Evolutionary conservation across 2,329 filamentous ascomycete species (phyloP), one percentile per base, ranked within the genome.

Genomic region (Apiospora hydei): DNA sequence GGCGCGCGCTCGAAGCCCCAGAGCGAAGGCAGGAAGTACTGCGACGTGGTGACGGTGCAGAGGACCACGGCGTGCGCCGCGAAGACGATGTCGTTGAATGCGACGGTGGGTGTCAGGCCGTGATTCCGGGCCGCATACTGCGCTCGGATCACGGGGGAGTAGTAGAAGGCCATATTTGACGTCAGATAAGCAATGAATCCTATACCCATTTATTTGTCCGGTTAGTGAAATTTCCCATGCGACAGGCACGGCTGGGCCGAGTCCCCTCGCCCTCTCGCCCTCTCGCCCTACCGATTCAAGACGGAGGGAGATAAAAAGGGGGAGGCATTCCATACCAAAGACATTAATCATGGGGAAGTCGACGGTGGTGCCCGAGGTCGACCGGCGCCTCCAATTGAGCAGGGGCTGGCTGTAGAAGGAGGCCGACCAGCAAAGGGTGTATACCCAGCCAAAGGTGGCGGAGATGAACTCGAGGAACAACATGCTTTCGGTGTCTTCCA

Each of bases 401-500:
- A 97, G 83, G 8, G 93, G 90, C 81, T 98, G 96, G 1, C 96
- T 95, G 81, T 98, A 98, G 84, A 98, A 98, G 21, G 94, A 97
- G 21, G 92, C 84, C 16, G 93, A 96, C 96, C 96, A 96, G 82
- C 89, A 90, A 68, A 91, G 75, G 75, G 90, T 92, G 83, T 95
- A 95, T 79, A 92, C 83, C 92, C 93, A 95, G 81, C 93, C 93
- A 77, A 93, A 89, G 44, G 92, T 79, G 78, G 85, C 87, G 69
- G 88, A 90, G 24, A 89, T 70, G 72, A 86, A 77, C 43, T 80
- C 76, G 72, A 91, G 85, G 74, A 89, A 84, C 70, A 79, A 78
- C 80, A 81, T 81, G 74, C 47, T 75, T 30, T n/a, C 24, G 7
- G n/a, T 8, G 4, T n/a, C 24, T 13, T 44, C 8, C 26, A 21